phyloP scores from a whole-genome alignment of 306 rosid species.

The Vigna unguiculata region DNA sequence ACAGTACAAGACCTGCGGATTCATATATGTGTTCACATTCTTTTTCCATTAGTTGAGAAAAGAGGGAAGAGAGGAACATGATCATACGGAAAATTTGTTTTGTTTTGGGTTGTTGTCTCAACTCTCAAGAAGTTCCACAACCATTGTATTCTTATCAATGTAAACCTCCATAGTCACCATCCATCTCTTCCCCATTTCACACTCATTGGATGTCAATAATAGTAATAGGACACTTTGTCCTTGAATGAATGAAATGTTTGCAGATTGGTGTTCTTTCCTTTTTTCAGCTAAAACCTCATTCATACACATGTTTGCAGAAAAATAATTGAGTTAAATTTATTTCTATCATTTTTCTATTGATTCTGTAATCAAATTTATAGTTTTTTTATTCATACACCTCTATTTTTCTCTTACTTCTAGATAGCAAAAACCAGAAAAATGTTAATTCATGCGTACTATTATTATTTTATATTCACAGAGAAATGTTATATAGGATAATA shows the following conservation, averaged over 20 bases:
- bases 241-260: slow-evolving; percentile 40
- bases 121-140: slow-evolving; percentile 26
- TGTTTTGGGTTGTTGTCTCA: slow-evolving; percentile 25
- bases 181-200: slow-evolving; percentile 32
- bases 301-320: too few species aligned
- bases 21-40: slow-evolving; percentile 41
- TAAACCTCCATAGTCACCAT: slow-evolving; percentile 5
- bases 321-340: too few species aligned
- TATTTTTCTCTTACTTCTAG: too few species aligned
- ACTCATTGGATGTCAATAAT: slow-evolving; percentile 45
- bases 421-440: too few species aligned
- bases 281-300: background rate
- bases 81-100: background rate
- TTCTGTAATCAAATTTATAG: too few species aligned
- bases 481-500: too few species aligned
- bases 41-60: slow-evolving; percentile 43
- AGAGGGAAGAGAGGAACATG: slow-evolving; percentile 41
- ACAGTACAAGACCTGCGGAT: slow-evolving; percentile 14
- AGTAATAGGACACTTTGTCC: slow-evolving; percentile 46
- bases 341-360: too few species aligned
- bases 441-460: too few species aligned
- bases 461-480: too few species aligned
- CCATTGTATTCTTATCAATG: background rate
- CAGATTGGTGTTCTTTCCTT: slow-evolving; percentile 11
- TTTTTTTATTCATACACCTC: too few species aligned